These are phyloP conservation scores for Perkinsus marinus DNA, from an alignment of 169 alveolate species.

Conservation along the genomic window DNA sequence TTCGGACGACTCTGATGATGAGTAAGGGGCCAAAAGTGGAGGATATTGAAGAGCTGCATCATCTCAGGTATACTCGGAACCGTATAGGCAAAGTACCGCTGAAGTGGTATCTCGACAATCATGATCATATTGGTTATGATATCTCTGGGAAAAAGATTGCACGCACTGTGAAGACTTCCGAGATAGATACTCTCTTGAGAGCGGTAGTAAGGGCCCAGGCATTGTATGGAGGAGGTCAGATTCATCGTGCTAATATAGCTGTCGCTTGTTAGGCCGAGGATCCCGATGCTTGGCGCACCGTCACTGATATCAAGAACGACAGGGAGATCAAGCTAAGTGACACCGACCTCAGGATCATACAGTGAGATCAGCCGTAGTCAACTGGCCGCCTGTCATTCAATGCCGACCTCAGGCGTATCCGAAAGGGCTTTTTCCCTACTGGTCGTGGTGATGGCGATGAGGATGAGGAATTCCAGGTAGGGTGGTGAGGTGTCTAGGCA, in stretches of 20 bases:
- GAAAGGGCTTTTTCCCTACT: conserved; percentile 25
- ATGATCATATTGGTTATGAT: conserved; percentile 71
- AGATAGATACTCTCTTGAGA: conserved; percentile 3
- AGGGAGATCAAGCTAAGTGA: conserved; percentile 63
- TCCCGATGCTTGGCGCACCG: conserved; percentile 79
- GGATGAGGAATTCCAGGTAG: conserved; percentile 35
- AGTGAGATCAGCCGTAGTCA: background rate
- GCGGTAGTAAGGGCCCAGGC: conserved; percentile 7
- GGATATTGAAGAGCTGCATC: background rate
- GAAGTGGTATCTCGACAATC: conserved; percentile 62
- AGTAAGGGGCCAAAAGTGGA: background rate
- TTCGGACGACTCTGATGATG: background rate
- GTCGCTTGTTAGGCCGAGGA: conserved; percentile 59
- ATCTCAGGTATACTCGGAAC: background rate
- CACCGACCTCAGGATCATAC: conserved; percentile 60
- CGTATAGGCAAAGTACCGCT: conserved; percentile 72
- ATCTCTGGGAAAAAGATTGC: conserved; percentile 56
- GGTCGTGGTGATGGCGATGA: conserved; percentile 12
- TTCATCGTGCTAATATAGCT: conserved; percentile 42
- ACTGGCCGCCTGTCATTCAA: conserved; percentile 38
- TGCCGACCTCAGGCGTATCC: conserved; percentile 36
- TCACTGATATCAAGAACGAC: conserved; percentile 73
- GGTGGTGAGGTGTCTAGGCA: too few relatives aligned
- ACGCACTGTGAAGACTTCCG: conserved; percentile 47
- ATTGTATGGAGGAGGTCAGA: background rate